Evolutionary conservation across 345 rosid species (phyloP).

Genomic region (Isatis tinctoria): DNA sequence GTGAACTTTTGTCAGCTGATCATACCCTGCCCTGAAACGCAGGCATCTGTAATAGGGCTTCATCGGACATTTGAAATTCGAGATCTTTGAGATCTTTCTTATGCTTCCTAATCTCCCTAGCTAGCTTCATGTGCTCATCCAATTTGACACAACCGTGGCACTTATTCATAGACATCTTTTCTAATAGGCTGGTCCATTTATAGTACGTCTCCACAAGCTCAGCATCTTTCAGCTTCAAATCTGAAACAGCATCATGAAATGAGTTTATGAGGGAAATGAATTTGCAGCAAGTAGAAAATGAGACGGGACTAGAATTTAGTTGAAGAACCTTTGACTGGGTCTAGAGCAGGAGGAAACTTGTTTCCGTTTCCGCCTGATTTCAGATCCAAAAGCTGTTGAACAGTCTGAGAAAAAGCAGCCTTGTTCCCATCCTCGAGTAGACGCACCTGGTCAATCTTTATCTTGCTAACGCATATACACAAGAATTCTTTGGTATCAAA

Average conservation of each 20-base stretch:
- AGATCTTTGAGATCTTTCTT: conserved; percentile 61
- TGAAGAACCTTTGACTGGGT: conserved; percentile 66
- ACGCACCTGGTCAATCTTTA: conserved; percentile 56
- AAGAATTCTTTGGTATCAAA: conserved; percentile 62
- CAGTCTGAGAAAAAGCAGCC: conserved; percentile 75
- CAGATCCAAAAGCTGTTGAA: conserved; percentile 62
- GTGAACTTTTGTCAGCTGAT: conserved; percentile 1
- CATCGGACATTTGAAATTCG: conserved; percentile 72
- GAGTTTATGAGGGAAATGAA: background rate
- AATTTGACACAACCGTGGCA: conserved; percentile 85
- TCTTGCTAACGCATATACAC: conserved; percentile 56
- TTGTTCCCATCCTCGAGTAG: conserved; percentile 69
- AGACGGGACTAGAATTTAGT: background rate
- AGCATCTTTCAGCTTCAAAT: conserved; percentile 67
- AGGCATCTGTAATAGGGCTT: conserved; percentile 93
- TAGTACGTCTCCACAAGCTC: conserved; percentile 55
- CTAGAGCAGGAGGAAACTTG: conserved; percentile 71
- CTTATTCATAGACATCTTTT: conserved; percentile 77
- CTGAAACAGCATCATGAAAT: conserved; percentile 42
- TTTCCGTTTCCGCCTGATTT: conserved; percentile 65
- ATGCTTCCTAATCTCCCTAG: conserved; percentile 58
- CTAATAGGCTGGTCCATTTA: conserved; percentile 57
- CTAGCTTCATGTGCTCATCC: conserved; percentile 77
- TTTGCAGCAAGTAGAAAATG: background rate
- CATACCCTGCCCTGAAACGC: conserved; percentile 95